Base-by-base conservation (phyloP, 192 early-diverging fungal genomes). In the Podila minutissima region DNA sequence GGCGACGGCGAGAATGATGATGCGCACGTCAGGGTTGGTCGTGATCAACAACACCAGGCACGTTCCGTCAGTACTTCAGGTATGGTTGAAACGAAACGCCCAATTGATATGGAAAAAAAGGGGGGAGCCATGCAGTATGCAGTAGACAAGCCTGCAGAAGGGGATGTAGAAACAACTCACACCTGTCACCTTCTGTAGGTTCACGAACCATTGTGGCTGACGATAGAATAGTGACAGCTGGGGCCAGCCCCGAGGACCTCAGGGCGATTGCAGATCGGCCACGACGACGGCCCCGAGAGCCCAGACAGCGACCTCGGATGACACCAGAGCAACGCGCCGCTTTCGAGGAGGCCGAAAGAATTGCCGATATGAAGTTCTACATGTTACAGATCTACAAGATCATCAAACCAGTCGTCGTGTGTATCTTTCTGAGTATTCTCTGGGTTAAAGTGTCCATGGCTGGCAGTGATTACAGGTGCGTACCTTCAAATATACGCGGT, bases 371-470 rank as follows among this genome's bases (percentile, higher is more conserved):
- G 51, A 91, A 88, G 72, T 96, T 90, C 75, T 96, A 95, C 76
- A 90, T 94, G 72, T 74, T 88, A 33, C 93, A 96, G 75, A 86
- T 96, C n/a, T 94, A 92, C 77, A 74, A 86, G 20, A 93, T 96
- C 62, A 91, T 95, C 65, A 91, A 93, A 64, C 95, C 95, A 15
- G 95, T 96, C 13, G 82, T 94, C 3, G 53, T 86, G 29, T 95
- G 94, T 62, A 93, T 96, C 68, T 67, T 89, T n/a, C 83, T 95
- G 19, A 88, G 90, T 35, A 91, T 96, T 49, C 81, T 96, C 35
- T 96, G 95, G 95, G 94, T 96, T 62, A 96, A 96, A 66, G 75
- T 94, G n/a, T 86, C 83, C 26, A 70, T 82, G 71, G 83, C 67
- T 31, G 82, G 88, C 66, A 94, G 89, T 69, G 86, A 88, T 66